Percentiles rank a stretch among this genome's conserved stretches.
Conservation (phyloP, 116 monocot species). For the Dioscorea cayenensis region DNA sequence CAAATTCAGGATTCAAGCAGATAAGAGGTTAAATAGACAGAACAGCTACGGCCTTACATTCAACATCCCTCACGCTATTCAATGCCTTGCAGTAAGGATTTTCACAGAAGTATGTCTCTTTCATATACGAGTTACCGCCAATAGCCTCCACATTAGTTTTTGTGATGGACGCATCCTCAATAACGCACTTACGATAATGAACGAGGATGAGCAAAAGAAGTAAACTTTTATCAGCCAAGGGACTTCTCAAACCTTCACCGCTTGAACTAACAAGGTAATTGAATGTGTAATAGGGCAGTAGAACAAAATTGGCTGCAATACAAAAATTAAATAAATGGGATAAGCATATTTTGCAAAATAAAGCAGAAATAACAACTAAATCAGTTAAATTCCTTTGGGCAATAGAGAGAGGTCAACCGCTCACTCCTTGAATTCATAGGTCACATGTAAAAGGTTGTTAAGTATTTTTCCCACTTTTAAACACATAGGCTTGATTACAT, state of each 20-base stretch:
- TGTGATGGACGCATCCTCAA: constrained; percentile 18
- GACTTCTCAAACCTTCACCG: constrained; percentile 57
- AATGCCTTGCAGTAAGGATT: constrained; percentile 85
- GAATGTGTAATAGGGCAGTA: constrained; percentile 94
- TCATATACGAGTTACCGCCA: constrained; percentile 27
- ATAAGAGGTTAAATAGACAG: not conserved
- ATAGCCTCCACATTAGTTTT: constrained; percentile 19
- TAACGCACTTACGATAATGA: constrained; percentile 68
- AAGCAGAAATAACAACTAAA: not conserved
- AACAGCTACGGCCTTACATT: constrained; percentile 42
- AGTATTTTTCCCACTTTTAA: too few relatives aligned
- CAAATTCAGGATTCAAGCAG: not conserved
- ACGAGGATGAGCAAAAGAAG: constrained; percentile 77
- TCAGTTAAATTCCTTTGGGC: not conserved
- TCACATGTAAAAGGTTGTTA: too few relatives aligned
- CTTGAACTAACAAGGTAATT: constrained; percentile 88
- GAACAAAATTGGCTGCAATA: constrained; percentile 92
- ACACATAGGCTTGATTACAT: too few relatives aligned
- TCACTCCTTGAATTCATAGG: too few relatives aligned
- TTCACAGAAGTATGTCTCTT: constrained; percentile 55
- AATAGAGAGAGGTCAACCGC: not conserved
- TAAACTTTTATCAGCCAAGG: constrained; percentile 76
- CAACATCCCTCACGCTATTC: constrained; percentile 70
- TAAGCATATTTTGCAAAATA: not conserved
- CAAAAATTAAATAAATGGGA: not conserved